A percentile compares a stretch with the other conserved stretches of the same genome.
These are phyloP conservation scores for Grigorovia jiainica DNA, from an alignment of 805 yeast species.

Conservation along the genomic window DNA sequence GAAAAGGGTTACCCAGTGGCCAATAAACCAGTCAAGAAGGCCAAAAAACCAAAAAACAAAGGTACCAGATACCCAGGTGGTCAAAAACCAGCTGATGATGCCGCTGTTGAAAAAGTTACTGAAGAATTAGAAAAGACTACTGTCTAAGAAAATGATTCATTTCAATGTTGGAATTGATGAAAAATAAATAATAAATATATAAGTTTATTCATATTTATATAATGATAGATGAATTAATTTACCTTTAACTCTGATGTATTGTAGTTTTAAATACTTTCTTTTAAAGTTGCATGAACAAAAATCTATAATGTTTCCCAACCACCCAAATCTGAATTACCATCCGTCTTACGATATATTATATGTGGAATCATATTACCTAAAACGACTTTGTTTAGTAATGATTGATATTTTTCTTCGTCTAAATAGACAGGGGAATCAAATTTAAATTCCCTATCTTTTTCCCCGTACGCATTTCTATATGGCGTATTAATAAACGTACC, in stretches of 20 bases:
- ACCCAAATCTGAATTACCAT: conserved; percentile 73
- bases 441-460: conserved; percentile 62
- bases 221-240: background rate
- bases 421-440: conserved; percentile 65
- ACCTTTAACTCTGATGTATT: background rate
- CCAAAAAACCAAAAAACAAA: conserved; percentile 74
- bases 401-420: conserved; percentile 51
- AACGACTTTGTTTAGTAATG: conserved; percentile 61
- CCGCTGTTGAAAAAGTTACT: conserved; percentile 12
- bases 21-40: conserved; percentile 50
- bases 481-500: conserved; percentile 86
- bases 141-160: background rate
- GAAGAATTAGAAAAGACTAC: conserved; percentile 21
- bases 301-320: conserved; percentile 83
- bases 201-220: background rate
- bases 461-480: conserved; percentile 79
- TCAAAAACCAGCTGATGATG: conserved; percentile 19
- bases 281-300: too few relatives aligned
- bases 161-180: background rate
- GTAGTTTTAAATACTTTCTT: background rate
- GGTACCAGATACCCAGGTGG: conserved; percentile 87
- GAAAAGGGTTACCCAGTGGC: conserved; percentile 79
- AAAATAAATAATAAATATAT: background rate
- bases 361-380: conserved; percentile 71
- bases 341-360: conserved; percentile 68